Base-by-base conservation (phyloP, 2,329 filamentous ascomycete genomes). In the Colletotrichum brevisporum region DNA sequence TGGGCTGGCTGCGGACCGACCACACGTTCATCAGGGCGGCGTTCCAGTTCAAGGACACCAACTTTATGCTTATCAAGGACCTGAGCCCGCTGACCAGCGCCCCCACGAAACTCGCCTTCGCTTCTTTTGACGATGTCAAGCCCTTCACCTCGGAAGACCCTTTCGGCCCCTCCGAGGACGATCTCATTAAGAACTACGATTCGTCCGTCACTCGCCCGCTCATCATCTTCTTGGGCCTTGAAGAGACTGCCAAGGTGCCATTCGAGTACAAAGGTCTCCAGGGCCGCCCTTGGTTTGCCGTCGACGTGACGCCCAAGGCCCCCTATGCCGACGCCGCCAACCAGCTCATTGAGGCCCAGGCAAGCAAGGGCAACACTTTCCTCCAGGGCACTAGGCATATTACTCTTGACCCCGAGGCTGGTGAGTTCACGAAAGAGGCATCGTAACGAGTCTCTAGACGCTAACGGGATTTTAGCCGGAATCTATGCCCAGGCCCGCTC, bases 401-500 rank as follows among this genome's bases (percentile, higher is more conserved):
- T 80, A 85, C 84, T 9, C 83, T 94, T 39, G 83, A 85, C 4
- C 84, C 90, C 2, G 83, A 88, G 72, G 86, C 90, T 76, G 90
- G 90, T 92, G 82, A 57, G 83, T 72, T 50, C 5, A 18, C 24
- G 2, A 8, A 15, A 27, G n/a, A 21, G n/a, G 2, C 8, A 15
- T 9, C 15, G 3, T n/a, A 12, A 13, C 10, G 24, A 39, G 39
- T 56, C 5, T 15, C 70, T 76, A 36, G 31, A 36, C 8, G 5
- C 31, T 36, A 36, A 75, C 47, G 53, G 10, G 39, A 26, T 52
- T 10, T 51, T 48, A 96, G 96, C 95, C 68, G 94, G 95, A 57
- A 92, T 97, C 53, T 97, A 94, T 74, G 95, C 94, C 15, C 94
- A 97, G 80, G 93, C 94, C 8, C 91, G 95, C 63, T 92, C 94